phyloP scores from a whole-genome alignment of 2,329 filamentous ascomycete genomes.

The Clarireedia hainanense region DNA sequence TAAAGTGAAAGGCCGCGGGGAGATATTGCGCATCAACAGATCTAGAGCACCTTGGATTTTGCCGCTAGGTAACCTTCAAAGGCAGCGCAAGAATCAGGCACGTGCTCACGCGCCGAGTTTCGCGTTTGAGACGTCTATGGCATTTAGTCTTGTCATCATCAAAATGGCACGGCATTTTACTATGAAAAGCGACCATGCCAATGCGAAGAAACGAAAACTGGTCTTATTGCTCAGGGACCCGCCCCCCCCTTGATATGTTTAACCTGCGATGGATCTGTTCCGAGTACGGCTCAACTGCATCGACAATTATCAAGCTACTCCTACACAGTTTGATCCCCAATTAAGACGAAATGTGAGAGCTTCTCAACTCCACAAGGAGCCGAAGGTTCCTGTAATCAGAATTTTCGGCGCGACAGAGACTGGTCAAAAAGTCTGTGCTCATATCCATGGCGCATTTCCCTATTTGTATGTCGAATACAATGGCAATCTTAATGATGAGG shows the following conservation, averaged over 20 bases:
- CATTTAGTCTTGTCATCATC: no score
- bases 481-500: constrained; percentile 56
- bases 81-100: no score
- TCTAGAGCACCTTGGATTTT: no score
- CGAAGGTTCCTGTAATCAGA: constrained; percentile 77
- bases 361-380: constrained; percentile 52
- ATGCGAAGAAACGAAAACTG: constrained; percentile 1
- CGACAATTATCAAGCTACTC: constrained; percentile 81
- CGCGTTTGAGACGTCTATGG: no score
- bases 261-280: constrained; percentile 59
- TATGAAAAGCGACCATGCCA: neutral
- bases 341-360: constrained; percentile 58
- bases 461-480: constrained; percentile 90
- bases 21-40: no score
- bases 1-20: no score
- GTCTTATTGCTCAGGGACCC: neutral
- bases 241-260: constrained; percentile 1
- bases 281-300: constrained; percentile 90
- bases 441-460: constrained; percentile 91
- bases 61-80: no score
- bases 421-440: constrained; percentile 91
- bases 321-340: constrained; percentile 73
- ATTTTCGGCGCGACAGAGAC: constrained; percentile 91
- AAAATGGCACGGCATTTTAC: no score
- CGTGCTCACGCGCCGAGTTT: no score